Evolutionary conservation across 306 rosid genomes (phyloP).

Genomic region (Cucurbita argyrosperma): DNA sequence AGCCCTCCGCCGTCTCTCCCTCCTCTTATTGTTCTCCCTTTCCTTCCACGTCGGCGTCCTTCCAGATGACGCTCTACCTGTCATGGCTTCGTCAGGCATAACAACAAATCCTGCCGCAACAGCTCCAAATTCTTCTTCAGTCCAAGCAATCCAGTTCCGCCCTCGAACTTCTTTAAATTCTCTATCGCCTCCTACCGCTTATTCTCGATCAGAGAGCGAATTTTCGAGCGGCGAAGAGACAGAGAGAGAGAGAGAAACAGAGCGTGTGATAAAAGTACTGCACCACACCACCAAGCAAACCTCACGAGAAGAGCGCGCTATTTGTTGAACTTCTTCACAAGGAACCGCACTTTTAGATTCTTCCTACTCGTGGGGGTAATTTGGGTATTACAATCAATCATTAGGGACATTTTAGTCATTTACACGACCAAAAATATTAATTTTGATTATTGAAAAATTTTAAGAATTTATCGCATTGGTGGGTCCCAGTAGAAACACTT

Average conservation of each 20-base stretch:
- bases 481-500: slow-evolving; percentile 1
- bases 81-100: slow-evolving; percentile 16
- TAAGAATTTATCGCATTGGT: background rate
- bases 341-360: slow-evolving; percentile 7
- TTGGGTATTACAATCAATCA: background rate
- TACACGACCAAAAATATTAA: background rate
- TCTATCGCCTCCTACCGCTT: background rate
- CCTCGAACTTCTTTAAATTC: background rate
- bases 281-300: background rate
- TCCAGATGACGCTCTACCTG: slow-evolving; percentile 72
- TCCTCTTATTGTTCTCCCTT: slow-evolving; percentile 88
- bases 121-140: background rate
- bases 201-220: background rate
- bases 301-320: slow-evolving; percentile 4
- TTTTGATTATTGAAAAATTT: background rate
- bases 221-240: background rate
- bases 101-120: background rate
- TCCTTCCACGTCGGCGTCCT: slow-evolving; percentile 91
- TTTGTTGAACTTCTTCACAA: slow-evolving; percentile 4
- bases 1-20: slow-evolving; percentile 87
- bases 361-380: background rate
- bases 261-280: background rate
- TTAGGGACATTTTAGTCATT: background rate
- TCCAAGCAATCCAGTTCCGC: background rate
- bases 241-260: background rate